Evolutionary conservation across 108 stramenopile genomes (phyloP).

Genomic region (Nannochloropsis gaditana): DNA sequence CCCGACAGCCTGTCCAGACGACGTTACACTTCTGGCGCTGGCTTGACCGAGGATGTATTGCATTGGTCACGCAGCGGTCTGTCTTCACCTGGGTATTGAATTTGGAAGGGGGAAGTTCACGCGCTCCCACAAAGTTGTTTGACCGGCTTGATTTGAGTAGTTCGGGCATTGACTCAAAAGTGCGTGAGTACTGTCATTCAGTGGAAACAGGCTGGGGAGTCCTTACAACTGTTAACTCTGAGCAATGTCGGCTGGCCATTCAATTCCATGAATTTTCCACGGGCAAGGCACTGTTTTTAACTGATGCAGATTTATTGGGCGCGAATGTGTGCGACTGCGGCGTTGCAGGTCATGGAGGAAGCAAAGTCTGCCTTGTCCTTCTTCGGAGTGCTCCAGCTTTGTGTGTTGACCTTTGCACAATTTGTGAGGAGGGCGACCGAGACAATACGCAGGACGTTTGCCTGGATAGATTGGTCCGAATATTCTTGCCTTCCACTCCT

Average conservation of each 20-base stretch:
- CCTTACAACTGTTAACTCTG: neutral
- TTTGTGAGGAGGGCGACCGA: neutral
- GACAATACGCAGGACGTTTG: neutral
- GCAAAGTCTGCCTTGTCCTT: neutral
- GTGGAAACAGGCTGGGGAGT: neutral
- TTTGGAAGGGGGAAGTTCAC: neutral
- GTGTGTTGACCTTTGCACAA: neutral
- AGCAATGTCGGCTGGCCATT: neutral
- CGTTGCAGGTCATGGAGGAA: neutral
- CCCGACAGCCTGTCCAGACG: slow-evolving; percentile 14
- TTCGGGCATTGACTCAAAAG: neutral
- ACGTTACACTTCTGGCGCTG: slow-evolving; percentile 4
- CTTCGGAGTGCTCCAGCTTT: neutral
- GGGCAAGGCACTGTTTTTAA: neutral
- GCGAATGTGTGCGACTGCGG: neutral
- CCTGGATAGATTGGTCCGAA: slow-evolving; percentile 11
- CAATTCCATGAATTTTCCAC: neutral
- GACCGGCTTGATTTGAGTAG: neutral
- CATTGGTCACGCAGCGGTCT: neutral
- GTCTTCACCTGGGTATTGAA: neutral
- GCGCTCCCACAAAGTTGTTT: slow-evolving; percentile 8
- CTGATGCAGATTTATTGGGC: neutral
- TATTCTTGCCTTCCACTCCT: neutral
- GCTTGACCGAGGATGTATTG: neutral
- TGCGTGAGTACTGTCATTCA: neutral